Base-by-base conservation (phyloP, 2,329 filamentous ascomycete genomes). In the Nemania sp. region DNA sequence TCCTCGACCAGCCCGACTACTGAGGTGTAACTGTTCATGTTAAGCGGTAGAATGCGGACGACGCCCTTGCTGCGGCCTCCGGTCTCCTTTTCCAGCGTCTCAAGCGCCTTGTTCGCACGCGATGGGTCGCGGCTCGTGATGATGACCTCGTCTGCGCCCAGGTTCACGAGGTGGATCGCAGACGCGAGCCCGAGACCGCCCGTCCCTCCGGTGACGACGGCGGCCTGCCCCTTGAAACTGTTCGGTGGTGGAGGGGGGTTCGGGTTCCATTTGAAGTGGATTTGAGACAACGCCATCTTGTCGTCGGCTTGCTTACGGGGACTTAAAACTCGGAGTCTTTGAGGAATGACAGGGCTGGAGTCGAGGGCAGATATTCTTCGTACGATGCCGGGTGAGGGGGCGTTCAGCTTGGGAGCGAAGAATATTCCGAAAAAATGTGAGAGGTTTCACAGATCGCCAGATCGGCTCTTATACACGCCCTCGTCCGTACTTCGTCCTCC, bases 141-240 rank as follows among this genome's bases (percentile, higher is more conserved):
- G 39, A 77, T 75, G 20, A 79, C 72, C 42, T 72, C 71, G 1
- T 70, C 46, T n/a, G 77, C 78, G 17, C 74, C 74, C 2, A 79
- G 74, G 21, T 74, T 74, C 54, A 77, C 65, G 54, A 77, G 75
- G 61, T 80, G 74, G 1, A 72, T 66, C 2, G 78, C 77, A 9
- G 76, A 69, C 34, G 75, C 78, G 18, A 78, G 71, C 9, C 79
- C 78, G 0, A 80, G 69, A 13, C 78, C 79, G 21, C 69, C 67
- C 12, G 76, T 79, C 9, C 71, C 75, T 17, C 79, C 79, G 1
- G 78, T 80, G 39, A 81, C 71, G 37, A 80, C 67, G 50, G 76
- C 67, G 5, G 67, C 67, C 62, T 76, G 68, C n/a, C 56, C 66
- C 51, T 57, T 59, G 58, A 71, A 72, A 49, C 54, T 58, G 47